Evolutionary conservation across 495 filamentous ascomycete species (phyloP), one percentile per base, ranked within the genome.

Genomic region (Neurospora terricola): DNA sequence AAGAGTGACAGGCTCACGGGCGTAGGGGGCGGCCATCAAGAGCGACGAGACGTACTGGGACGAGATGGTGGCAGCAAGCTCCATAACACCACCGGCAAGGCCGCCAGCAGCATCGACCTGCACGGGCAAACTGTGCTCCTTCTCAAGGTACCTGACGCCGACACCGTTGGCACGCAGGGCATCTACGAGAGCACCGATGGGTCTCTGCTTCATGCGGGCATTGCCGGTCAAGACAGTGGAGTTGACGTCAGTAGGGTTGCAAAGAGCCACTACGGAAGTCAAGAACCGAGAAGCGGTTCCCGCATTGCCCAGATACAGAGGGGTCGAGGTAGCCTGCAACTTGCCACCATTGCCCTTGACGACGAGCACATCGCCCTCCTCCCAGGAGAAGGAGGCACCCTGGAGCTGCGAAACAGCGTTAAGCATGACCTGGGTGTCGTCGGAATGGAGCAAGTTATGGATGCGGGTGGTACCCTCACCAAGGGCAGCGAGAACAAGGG

Each of bases 31-130:
- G 75, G 93, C 96, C 94, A 99, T 97, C 37, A 99, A 86, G 69
- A 99, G 86, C 6, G 94, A 97, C 1, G 95, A 98, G 39, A 99
- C 96, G 75, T 97, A 99, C 83, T 99, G 96, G 10, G 94, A 98
- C 6, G 95, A 98, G 40, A 98, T 90, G 70, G 94, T 98, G 3
- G 96, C 96, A 62, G 94, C 93, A 71, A 98, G 87, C 73, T 96
- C 91, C 77, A 99, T 98, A 21, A 90, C 88, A 43, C 96, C 94
- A 48, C 96, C 96, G n/a, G 89, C 90, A 78, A 99, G 92, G 14
- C 96, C 96, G 54, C 90, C 90, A 54, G 89, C 91, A 37, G 96
- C 94, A 68, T 89, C 86, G 40, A 99, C 91, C 72, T 91, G 88
- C 1, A 99, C 83, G 8, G 96, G 96, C 69, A 99, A 83, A 81